phyloP scores from a whole-genome alignment of 2,329 filamentous ascomycete species.

The Hirsutella rhossiliensis region DNA sequence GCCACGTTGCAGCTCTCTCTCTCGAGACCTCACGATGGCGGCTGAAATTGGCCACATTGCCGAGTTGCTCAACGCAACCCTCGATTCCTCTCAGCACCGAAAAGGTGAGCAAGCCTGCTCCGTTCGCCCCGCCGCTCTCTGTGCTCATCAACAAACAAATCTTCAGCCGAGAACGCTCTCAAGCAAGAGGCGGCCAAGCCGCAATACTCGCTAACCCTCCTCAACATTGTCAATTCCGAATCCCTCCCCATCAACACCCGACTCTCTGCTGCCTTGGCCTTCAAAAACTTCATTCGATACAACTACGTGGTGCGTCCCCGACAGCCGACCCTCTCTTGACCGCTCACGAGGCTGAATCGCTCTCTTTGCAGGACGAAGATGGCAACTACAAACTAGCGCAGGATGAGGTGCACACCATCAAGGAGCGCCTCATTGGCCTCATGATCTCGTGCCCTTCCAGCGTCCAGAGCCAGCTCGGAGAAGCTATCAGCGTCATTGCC shows the following conservation, averaged over 20 bases:
- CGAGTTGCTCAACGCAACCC: conserved; percentile 78
- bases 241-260: conserved; percentile 65
- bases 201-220: conserved; percentile 75
- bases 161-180: conserved; percentile 67
- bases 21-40: conserved; percentile 34
- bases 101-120: conserved; percentile 51
- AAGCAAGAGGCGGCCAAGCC: conserved; percentile 70
- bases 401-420: conserved; percentile 81
- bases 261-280: conserved; percentile 80
- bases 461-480: conserved; percentile 87
- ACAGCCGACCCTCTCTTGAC: not conserved
- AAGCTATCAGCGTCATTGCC: conserved; percentile 93
- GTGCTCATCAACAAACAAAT: conserved; percentile 22
- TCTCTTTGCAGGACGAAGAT: conserved; percentile 60
- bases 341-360: conserved; percentile 7
- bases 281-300: conserved; percentile 95
- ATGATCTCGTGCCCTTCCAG: conserved; percentile 87
- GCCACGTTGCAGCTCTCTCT: conserved; percentile 8
- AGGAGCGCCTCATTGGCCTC: conserved; percentile 85
- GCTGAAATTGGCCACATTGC: conserved; percentile 51
- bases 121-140: conserved; percentile 10
- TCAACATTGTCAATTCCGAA: conserved; percentile 78
- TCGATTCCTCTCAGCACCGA: conserved; percentile 78
- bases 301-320: conserved; percentile 67
- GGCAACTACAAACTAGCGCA: conserved; percentile 79